Conservation (phyloP, 805 yeast species). For the Ogataea wickerhamii region DNA sequence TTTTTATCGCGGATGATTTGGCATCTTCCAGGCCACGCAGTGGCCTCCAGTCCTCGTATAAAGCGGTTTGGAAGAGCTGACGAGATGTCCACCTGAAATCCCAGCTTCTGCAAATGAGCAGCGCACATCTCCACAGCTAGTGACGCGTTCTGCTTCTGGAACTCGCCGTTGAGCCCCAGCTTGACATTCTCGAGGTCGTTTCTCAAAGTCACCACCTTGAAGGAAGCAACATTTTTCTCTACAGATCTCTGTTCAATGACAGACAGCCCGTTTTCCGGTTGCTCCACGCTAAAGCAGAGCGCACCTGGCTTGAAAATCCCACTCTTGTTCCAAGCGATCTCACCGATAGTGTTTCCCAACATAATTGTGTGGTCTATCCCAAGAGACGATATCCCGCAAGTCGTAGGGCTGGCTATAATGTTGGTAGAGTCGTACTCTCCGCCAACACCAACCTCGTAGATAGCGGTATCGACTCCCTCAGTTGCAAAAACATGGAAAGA, state of each 20-base stretch:
- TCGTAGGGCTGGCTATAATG: slow-evolving; percentile 72
- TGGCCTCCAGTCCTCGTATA: slow-evolving; percentile 55
- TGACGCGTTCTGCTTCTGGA: slow-evolving; percentile 84
- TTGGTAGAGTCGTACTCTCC: slow-evolving; percentile 98
- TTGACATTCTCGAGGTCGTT: slow-evolving; percentile 38
- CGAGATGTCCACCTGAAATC: slow-evolving; percentile 32
- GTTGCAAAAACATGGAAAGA: slow-evolving; percentile 87
- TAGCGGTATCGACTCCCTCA: slow-evolving; percentile 91
- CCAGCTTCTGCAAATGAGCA: slow-evolving; percentile 52
- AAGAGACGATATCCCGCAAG: slow-evolving; percentile 78
- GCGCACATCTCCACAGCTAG: slow-evolving; percentile 72
- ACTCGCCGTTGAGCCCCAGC: slow-evolving; percentile 78
- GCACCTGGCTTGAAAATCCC: slow-evolving; percentile 78
- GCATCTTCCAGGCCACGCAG: slow-evolving; percentile 96
- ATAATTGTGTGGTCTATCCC: slow-evolving; percentile 91
- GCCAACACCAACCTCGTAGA: slow-evolving; percentile 97
- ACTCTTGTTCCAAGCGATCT: slow-evolving; percentile 94
- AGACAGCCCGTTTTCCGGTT: slow-evolving; percentile 49
- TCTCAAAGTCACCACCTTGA: slow-evolving; percentile 50
- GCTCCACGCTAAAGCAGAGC: slow-evolving; percentile 64
- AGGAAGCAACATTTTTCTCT: slow-evolving; percentile 50
- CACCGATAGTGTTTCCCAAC: slow-evolving; percentile 81
- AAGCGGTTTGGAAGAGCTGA: slow-evolving; percentile 47
- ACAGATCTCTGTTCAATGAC: slow-evolving; percentile 62
- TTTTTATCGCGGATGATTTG: slow-evolving; percentile 52